phyloP scores from a whole-genome alignment of 2,329 filamentous ascomycete genomes.

The Lecanosticta acicola region DNA sequence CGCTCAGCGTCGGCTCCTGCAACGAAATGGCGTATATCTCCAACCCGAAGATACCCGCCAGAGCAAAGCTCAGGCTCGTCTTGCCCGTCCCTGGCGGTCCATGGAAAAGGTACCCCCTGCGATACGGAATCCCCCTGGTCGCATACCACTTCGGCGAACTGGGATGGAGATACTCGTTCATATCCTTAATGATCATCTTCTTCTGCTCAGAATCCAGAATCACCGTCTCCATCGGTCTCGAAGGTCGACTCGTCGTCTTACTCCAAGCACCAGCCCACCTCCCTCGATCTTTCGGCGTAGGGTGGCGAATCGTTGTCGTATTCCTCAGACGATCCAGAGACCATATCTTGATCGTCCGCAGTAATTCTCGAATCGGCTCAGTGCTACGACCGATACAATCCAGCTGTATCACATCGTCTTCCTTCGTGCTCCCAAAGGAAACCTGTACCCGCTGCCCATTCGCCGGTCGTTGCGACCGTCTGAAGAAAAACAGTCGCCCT shows the following conservation, averaged over 20 bases:
- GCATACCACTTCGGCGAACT: conserved; percentile 73
- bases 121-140: conserved; percentile 77
- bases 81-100: conserved; percentile 52
- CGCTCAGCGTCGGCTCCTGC: conserved; percentile 66
- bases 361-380: conserved; percentile 44
- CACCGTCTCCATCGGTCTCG: conserved; percentile 68
- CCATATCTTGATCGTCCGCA: conserved; percentile 43
- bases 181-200: conserved; percentile 59
- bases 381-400: conserved; percentile 46
- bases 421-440: conserved; percentile 19
- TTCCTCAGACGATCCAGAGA: conserved; percentile 38
- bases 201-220: conserved; percentile 66
- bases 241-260: conserved; percentile 50
- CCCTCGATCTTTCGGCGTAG: conserved; percentile 37
- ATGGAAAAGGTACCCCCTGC: conserved; percentile 74
- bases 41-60: conserved; percentile 45
- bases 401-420: conserved; percentile 41
- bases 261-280: conserved; percentile 37
- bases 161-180: conserved; percentile 73
- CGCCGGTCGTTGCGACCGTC: conserved; percentile 33
- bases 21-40: conserved; percentile 44
- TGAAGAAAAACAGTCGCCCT: conserved; percentile 40
- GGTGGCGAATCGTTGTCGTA: conserved; percentile 44
- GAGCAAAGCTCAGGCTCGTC: conserved; percentile 36
- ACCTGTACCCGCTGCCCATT: conserved; percentile 23